Evolutionary conservation across 2,329 filamentous ascomycete genomes (phyloP), one percentile per base, ranked within the genome.

Genomic region (Purpureocillium lavendulum): DNA sequence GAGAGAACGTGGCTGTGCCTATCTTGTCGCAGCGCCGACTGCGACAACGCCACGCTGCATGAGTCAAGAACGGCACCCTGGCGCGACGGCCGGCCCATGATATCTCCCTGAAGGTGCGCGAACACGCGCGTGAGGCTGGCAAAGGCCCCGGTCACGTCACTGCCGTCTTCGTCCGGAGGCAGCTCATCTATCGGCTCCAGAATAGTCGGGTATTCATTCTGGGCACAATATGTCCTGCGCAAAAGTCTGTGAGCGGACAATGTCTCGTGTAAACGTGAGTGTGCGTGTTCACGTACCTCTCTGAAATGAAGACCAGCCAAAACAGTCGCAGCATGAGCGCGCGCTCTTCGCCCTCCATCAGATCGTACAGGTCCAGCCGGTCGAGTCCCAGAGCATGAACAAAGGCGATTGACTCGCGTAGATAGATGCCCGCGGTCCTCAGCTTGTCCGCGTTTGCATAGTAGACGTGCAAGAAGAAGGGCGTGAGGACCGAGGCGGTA

Each of bases 381-480:
- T 49, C 51, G 11, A 54, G 49, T 2, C 45, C 44, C 45, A 54
- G 41, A 10, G 40, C 41, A 11, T 54, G 51, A 11, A 48, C 46
- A 29, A 46, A 53, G 1, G 50, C 49, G 13, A 54, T 51, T 6
- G 50, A 37, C 21, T 54, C 52, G 30, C 51, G 41, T 12, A 54
- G 28, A 6, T 48, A 53, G 1, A 50, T 29, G 4, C 47, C 50
- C 16, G 52, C 49, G 4, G 49, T 54, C 8, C 49, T 42, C n/a
- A 55, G 21, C 21, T 54, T 56, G n/a, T 47, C 42, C 8, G 52
- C 49, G 8, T 56, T 56, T 26, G 53, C 48, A 26, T 50, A 54
- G 33, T 56, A 56, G 14, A 56, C 42, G 32, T 56, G 53, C 1
- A 56, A 40, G 30, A 56, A 55, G 38, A 56, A 55, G 1, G 53